Evolutionary conservation across 768 basidiomycete genomes (phyloP), one percentile per base, ranked within the genome.

Genomic region (Mycena capillaripes): DNA sequence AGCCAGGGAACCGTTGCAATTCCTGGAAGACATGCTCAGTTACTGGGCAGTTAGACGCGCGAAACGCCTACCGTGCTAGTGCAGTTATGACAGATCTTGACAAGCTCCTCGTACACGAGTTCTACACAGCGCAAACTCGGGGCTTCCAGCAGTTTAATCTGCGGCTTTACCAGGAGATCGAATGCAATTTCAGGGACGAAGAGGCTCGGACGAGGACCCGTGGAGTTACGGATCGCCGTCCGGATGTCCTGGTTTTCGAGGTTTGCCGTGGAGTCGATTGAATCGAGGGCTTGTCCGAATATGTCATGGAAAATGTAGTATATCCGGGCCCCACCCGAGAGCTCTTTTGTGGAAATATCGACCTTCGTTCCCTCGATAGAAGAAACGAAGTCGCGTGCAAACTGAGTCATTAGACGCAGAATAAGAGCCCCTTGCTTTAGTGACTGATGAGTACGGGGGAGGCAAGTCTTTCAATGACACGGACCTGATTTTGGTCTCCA

Each of bases 261-360:
- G 79, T 97, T 97, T 57, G 91, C 88, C 17, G 96, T 96, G 1
- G 98, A 92, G 79, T 99, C 94, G 77, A 99, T 95, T 8, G 90
- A 93, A 66, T 91, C 89, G 9, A 99, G 90, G 1, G 97, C 98
- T 61, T 93, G 88, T 2, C 98, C 98, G 78, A 99, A 99, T 63
- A 99, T 91, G 78, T 99, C 98, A 80, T 99, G 96, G 89, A 99
- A 99, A 80, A 99, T 99, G 85, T 99, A 99, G 83, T 99, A 99
- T 83, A 99, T 96, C 64, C 98, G 90, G 27, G 98, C 98, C 55
- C 98, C 98, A 48, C 98, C 98, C 8, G 95, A 98, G 19, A 99
- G 91, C 80, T 99, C 98, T 80, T 99, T 99, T 0, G 98, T 99
- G 1, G 96, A 97, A 77, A 99, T 94, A 72, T 98, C 95, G 44